phyloP scores from a whole-genome alignment of 305 asterid species.

The Fraxinus xanthoxyloides region DNA sequence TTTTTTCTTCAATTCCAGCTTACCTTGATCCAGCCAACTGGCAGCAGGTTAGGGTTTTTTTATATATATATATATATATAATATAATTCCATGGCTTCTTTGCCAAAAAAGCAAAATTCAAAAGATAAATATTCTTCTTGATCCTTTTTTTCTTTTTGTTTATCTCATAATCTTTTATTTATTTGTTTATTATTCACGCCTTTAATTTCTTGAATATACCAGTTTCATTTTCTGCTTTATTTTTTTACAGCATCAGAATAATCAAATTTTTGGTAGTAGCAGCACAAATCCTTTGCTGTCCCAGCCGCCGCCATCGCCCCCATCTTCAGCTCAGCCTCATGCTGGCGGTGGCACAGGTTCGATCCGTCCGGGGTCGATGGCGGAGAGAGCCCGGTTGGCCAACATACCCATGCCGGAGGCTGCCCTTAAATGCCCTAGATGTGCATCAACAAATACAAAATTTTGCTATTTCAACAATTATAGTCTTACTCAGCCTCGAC shows the following conservation, averaged over 20 bases:
- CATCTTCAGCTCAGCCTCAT: conserved; percentile 24
- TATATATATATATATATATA: conserved; percentile 24
- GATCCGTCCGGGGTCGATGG: conserved; percentile 61
- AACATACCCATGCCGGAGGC: conserved; percentile 63
- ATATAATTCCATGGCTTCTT: conserved; percentile 44
- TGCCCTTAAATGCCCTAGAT: conserved; percentile 61
- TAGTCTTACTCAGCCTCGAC: conserved; percentile 66
- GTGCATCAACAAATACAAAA: conserved; percentile 59
- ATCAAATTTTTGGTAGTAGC: conserved; percentile 37
- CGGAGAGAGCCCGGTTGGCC: conserved; percentile 64
- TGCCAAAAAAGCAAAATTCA: conserved; percentile 39
- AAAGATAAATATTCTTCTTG: conserved; percentile 59
- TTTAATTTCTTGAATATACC: conserved; percentile 22
- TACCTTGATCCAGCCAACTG: conserved; percentile 97
- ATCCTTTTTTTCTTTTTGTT: conserved; percentile 28
- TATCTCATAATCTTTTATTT: conserved; percentile 19
- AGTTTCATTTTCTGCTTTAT: not conserved
- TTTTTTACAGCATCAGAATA: conserved; percentile 16
- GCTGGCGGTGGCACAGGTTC: conserved; percentile 33
- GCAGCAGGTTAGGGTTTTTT: conserved; percentile 69
- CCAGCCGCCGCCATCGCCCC: conserved; percentile 10
- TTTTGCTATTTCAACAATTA: conserved; percentile 70
- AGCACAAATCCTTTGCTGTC: conserved; percentile 21
- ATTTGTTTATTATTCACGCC: conserved; percentile 2
- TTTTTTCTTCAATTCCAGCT: conserved; percentile 88